A percentile compares a stretch with the other conserved stretches of the same genome.
phyloP scores from a whole-genome alignment of 2,329 filamentous ascomycete species.

The Fusarium bulbicola region DNA sequence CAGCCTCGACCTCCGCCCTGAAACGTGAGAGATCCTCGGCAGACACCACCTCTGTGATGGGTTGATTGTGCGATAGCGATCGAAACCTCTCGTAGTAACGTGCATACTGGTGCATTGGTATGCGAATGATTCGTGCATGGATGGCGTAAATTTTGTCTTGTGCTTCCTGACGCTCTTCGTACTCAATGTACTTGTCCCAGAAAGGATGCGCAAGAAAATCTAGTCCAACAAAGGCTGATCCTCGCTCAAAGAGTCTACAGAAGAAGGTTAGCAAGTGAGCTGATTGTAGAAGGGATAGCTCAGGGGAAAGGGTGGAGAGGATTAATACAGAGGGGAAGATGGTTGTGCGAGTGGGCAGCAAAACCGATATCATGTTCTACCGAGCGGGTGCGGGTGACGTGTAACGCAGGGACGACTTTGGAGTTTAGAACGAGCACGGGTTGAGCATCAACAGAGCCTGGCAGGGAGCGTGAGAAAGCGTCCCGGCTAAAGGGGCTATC shows the following conservation, averaged over 20 bases:
- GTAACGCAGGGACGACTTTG: slow-evolving; percentile 52
- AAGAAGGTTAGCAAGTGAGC: slow-evolving; percentile 41
- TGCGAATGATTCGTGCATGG: slow-evolving; percentile 81
- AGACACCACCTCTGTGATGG: slow-evolving; percentile 77
- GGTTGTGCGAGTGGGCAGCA: slow-evolving; percentile 62
- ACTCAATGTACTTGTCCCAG: slow-evolving; percentile 99
- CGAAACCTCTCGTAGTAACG: slow-evolving; percentile 94
- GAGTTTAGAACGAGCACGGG: slow-evolving; percentile 50
- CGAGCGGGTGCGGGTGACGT: slow-evolving; percentile 47
- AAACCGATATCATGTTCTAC: slow-evolving; percentile 55
- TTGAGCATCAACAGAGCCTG: slow-evolving; percentile 64
- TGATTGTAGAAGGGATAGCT: slow-evolving; percentile 43
- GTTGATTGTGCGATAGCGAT: slow-evolving; percentile 75
- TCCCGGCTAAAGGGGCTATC: slow-evolving; percentile 65
- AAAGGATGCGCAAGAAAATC: slow-evolving; percentile 96
- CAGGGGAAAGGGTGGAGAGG: slow-evolving; percentile 52
- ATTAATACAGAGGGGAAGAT: slow-evolving; percentile 66
- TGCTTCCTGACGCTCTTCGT: slow-evolving; percentile 88
- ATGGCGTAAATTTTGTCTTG: slow-evolving; percentile 87
- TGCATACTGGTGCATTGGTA: slow-evolving; percentile 95
- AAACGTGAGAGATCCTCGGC: slow-evolving; percentile 74
- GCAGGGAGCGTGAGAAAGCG: slow-evolving; percentile 72
- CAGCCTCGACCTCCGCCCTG: slow-evolving; percentile 75
- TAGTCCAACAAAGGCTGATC: slow-evolving; percentile 82
- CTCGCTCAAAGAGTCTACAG: slow-evolving; percentile 90